Conservation (phyloP, 257 asterid genomes). For the Cordia subcordata region DNA sequence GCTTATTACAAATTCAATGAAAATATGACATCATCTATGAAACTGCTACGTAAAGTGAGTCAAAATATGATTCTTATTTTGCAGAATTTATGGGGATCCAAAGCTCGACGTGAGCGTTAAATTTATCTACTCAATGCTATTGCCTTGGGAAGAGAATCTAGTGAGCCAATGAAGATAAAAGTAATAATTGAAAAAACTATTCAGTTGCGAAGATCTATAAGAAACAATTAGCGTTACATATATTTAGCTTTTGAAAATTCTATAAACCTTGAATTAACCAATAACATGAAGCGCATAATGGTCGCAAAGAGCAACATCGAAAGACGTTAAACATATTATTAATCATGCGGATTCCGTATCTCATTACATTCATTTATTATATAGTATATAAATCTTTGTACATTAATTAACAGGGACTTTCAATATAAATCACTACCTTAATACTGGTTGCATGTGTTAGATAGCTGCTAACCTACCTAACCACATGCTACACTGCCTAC, state of each 20-base stretch:
- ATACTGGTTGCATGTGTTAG: slow-evolving; percentile 71
- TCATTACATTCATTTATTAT: not conserved
- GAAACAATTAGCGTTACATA: not conserved
- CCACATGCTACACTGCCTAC: slow-evolving; percentile 73
- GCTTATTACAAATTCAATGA: no score
- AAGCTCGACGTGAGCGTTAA: not conserved
- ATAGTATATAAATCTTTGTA: no score
- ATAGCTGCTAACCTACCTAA: slow-evolving; percentile 58
- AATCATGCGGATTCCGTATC: slow-evolving; percentile 18
- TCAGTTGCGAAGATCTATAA: no score
- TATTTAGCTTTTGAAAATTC: not conserved
- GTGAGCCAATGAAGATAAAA: not conserved
- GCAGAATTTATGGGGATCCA: no score
- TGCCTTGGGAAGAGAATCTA: not conserved
- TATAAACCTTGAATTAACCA: slow-evolving; percentile 28
- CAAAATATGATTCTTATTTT: no score
- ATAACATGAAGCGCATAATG: slow-evolving; percentile 60
- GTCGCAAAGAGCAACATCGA: slow-evolving; percentile 20
- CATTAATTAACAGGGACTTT: not conserved
- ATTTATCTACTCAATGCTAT: not conserved
- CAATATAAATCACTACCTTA: slow-evolving; percentile 21
- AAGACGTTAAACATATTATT: slow-evolving; percentile 12
- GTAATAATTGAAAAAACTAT: not conserved
- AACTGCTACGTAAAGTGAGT: no score
- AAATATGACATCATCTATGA: no score